A percentile compares a stretch with the other conserved stretches of the same genome.
phyloP scores from a whole-genome alignment of 768 basidiomycete species.

The Serendipita vermifera region DNA sequence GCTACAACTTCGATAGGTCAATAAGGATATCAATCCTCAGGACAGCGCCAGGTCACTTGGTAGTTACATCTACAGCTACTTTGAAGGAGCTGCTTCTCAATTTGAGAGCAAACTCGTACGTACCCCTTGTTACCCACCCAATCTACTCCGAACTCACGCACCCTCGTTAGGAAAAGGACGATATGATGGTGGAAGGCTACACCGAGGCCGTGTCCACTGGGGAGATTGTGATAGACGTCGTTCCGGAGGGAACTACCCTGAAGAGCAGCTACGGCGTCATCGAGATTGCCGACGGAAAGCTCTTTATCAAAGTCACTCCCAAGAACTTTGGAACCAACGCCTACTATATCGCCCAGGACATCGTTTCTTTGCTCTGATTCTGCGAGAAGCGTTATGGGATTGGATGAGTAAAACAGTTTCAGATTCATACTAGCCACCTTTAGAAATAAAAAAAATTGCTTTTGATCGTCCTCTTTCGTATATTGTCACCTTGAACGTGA shows the following conservation, averaged over 20 bases:
- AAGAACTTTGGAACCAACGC: not conserved
- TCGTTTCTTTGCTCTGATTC: not conserved
- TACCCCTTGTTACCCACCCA: not conserved
- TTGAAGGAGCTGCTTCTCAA: not conserved
- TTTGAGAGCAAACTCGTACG: not conserved
- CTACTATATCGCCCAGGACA: not conserved
- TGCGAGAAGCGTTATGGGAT: not conserved
- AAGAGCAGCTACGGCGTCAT: not conserved
- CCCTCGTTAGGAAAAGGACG: not conserved
- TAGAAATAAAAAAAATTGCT: no score
- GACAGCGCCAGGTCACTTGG: not conserved
- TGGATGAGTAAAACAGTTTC: no score
- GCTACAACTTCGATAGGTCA: not conserved
- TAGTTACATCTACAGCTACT: not conserved
- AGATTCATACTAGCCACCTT: no score
- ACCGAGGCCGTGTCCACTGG: not conserved
- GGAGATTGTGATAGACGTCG: not conserved
- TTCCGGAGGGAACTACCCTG: not conserved
- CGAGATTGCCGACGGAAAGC: slow-evolving; percentile 1
- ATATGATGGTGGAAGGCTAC: slow-evolving; percentile 8
- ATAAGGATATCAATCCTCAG: not conserved
- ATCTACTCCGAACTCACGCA: not conserved
- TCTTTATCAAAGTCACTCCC: not conserved
- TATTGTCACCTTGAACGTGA: no score
- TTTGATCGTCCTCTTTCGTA: no score